phyloP scores from a whole-genome alignment of 2,329 filamentous ascomycete genomes.

The Alternaria incomplexa region DNA sequence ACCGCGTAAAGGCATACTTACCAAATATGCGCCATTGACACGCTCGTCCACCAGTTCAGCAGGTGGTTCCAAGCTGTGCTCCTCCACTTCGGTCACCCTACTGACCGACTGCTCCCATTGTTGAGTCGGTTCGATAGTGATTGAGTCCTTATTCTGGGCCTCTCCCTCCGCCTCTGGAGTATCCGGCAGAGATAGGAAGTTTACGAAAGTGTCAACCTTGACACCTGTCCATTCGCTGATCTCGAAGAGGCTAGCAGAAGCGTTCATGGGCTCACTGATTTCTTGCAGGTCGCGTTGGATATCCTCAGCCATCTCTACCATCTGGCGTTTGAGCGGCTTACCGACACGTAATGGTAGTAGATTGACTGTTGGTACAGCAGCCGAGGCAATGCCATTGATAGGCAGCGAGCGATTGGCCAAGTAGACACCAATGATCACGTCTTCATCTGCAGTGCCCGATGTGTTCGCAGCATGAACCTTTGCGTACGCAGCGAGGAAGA shows the following conservation, averaged over 20 bases:
- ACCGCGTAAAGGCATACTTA: conserved; percentile 35
- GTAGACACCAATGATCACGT: conserved; percentile 77
- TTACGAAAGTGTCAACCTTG: conserved; percentile 75
- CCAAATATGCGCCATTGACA: conserved; percentile 45
- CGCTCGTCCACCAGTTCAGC: conserved; percentile 29
- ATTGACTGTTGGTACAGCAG: conserved; percentile 75
- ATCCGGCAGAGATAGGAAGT: conserved; percentile 71
- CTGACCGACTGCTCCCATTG: conserved; percentile 28
- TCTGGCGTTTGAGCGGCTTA: conserved; percentile 28
- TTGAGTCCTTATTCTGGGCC: background rate
- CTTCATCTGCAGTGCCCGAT: conserved; percentile 27
- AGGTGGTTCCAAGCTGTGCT: conserved; percentile 16
- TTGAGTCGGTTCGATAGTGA: conserved; percentile 25
- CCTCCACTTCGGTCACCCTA: conserved; percentile 18
- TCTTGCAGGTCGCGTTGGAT: conserved; percentile 72
- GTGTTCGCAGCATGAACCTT: conserved; percentile 53
- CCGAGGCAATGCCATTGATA: conserved; percentile 56
- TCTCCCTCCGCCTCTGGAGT: conserved; percentile 16
- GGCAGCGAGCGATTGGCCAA: conserved; percentile 74
- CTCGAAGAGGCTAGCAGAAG: conserved; percentile 70
- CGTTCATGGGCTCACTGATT: conserved; percentile 64
- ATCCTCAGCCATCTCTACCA: conserved; percentile 61
- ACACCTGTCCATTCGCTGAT: conserved; percentile 78
- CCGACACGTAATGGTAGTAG: conserved; percentile 73
- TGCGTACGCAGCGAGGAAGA: conserved; percentile 77